Evolutionary conservation across 441 rosid genomes (phyloP).

Genomic region (Pelargonium cotyledonis): DNA sequence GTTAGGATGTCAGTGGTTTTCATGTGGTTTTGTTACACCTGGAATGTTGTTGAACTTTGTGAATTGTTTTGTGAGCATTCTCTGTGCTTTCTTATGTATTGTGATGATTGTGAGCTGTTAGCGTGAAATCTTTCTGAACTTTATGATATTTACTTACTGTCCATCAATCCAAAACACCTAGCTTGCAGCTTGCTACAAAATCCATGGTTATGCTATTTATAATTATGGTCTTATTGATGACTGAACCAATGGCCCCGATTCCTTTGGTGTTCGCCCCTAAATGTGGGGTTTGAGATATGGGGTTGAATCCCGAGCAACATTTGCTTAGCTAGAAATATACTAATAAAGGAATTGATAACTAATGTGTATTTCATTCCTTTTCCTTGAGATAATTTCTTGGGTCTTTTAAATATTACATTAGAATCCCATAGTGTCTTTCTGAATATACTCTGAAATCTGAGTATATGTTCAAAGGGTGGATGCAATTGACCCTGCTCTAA

Average conservation of each 20-base stretch:
- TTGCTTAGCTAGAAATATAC: not conserved
- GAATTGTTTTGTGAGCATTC: not conserved
- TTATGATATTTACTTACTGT: not conserved
- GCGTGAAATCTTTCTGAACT: not conserved
- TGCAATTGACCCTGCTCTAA: constrained; percentile 70
- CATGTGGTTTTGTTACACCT: not conserved
- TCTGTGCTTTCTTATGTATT: not conserved
- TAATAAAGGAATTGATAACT: not conserved
- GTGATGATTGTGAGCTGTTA: not conserved
- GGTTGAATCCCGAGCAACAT: not conserved
- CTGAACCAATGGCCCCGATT: not conserved
- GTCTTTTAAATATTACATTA: not conserved
- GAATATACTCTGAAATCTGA: not conserved
- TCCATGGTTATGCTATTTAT: not conserved
- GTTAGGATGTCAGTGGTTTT: not conserved
- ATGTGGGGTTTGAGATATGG: not conserved
- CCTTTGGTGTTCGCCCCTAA: not conserved
- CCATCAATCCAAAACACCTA: not conserved
- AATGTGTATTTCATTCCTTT: not conserved
- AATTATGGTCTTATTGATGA: not conserved
- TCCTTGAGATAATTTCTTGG: not conserved
- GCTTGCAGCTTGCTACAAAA: not conserved
- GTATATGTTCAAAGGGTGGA: constrained; percentile 42
- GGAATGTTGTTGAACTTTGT: not conserved
- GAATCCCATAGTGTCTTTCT: constrained; percentile 3